Conservation (phyloP, 768 basidiomycete species). For the Clavulina sp. region DNA sequence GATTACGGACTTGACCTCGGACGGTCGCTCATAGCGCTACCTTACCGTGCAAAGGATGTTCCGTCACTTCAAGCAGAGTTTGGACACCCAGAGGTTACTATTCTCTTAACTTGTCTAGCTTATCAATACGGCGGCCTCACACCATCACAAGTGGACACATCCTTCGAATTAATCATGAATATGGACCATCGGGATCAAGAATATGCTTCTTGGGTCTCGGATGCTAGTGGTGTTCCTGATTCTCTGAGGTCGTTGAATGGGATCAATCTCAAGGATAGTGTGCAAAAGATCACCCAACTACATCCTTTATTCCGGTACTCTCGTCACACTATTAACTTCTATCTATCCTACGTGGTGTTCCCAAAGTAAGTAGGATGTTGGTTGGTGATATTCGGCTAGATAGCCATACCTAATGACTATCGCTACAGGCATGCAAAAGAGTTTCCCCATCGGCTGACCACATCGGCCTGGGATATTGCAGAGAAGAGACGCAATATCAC, state of each 20-base stretch:
- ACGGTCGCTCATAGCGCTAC: constrained; percentile 23
- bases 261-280: constrained; percentile 26
- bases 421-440: constrained; percentile 26
- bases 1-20: constrained; percentile 31
- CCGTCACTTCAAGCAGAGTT: constrained; percentile 2
- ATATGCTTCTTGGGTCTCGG: neutral
- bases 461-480: constrained; percentile 37
- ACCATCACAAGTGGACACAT: neutral
- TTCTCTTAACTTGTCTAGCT: neutral
- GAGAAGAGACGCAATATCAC: constrained; percentile 21
- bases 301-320: constrained; percentile 20
- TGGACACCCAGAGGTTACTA: constrained; percentile 1
- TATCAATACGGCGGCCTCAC: neutral
- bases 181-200: neutral
- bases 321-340: constrained; percentile 29
- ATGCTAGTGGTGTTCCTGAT: neutral
- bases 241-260: constrained; percentile 18
- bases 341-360: constrained; percentile 29
- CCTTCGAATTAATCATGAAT: neutral
- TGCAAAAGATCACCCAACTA: constrained; percentile 15
- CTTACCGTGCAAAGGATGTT: constrained; percentile 6
- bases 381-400: too few relatives aligned
- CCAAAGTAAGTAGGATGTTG: constrained; percentile 33
- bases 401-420: constrained; percentile 12
- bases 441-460: constrained; percentile 29